Evolutionary conservation across 2,329 filamentous ascomycete genomes (phyloP).

Genomic region (Trichoderma arundinaceum): DNA sequence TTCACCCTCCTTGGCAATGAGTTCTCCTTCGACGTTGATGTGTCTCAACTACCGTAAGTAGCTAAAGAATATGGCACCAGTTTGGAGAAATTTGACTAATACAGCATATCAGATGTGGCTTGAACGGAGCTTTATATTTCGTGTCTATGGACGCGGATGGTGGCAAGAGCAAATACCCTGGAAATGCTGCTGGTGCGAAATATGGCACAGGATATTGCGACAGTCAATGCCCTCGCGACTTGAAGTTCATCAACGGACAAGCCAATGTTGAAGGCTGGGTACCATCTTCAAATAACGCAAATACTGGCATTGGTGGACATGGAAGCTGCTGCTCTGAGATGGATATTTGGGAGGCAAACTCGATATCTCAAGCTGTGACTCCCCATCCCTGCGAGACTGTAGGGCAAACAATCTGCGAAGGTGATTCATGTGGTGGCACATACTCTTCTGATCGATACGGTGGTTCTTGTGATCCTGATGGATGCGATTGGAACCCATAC

Average conservation of each 20-base stretch:
- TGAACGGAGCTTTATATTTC: constrained; percentile 75
- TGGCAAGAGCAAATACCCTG: constrained; percentile 55
- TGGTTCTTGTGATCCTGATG: constrained; percentile 70
- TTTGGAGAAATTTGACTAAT: not conserved
- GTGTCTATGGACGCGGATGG: constrained; percentile 66
- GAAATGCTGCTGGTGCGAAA: constrained; percentile 60
- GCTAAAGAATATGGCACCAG: too few relatives aligned
- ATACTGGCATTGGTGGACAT: constrained; percentile 57
- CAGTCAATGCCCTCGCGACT: constrained; percentile 58
- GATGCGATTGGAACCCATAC: constrained; percentile 74
- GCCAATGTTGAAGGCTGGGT: constrained; percentile 60
- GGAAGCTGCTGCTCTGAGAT: constrained; percentile 69
- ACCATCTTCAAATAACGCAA: constrained; percentile 58
- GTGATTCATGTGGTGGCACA: constrained; percentile 59
- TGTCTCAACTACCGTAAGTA: constrained; percentile 50
- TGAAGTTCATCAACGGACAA: constrained; percentile 64
- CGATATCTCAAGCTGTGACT: constrained; percentile 66
- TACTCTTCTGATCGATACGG: constrained; percentile 60
- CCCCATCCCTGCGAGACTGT: constrained; percentile 66
- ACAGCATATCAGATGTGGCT: constrained; percentile 62
- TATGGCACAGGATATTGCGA: constrained; percentile 65
- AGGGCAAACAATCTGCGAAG: constrained; percentile 57
- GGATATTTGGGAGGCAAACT: constrained; percentile 70
- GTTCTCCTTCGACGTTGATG: constrained; percentile 75
- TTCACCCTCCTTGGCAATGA: constrained; percentile 71